A percentile compares a stretch with the other conserved stretches of the same genome.
These are phyloP conservation scores for Rhizopogon vinicolor DNA, from an alignment of 768 basidiomycete species.

Conservation along the genomic window DNA sequence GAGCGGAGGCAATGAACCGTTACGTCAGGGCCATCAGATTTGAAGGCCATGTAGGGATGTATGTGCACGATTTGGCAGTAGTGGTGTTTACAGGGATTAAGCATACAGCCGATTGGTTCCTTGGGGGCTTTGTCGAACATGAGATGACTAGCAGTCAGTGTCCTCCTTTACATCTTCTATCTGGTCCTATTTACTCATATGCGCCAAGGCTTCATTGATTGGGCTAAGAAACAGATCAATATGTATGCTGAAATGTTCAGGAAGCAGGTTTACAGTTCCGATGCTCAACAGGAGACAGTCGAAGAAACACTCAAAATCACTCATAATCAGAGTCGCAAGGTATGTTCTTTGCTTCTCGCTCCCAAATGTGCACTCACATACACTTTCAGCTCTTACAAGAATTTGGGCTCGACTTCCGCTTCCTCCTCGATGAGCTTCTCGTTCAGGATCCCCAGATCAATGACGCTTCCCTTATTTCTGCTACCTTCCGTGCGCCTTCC, in stretches of 20 bases:
- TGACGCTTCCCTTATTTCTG: constrained; percentile 23
- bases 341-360: constrained; percentile 24
- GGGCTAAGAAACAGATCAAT: constrained; percentile 87
- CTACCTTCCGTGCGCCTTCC: constrained; percentile 13
- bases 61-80: constrained; percentile 82
- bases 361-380: not conserved
- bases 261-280: constrained; percentile 87
- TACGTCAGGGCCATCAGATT: constrained; percentile 86
- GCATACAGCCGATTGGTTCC: constrained; percentile 97
- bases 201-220: constrained; percentile 80
- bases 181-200: not conserved
- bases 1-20: constrained; percentile 67
- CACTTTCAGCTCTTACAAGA: constrained; percentile 73
- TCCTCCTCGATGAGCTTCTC: constrained; percentile 77
- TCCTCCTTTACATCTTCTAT: not conserved
- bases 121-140: constrained; percentile 94
- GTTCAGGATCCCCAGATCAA: constrained; percentile 43
- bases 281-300: constrained; percentile 63
- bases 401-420: constrained; percentile 91
- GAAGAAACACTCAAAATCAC: constrained; percentile 79
- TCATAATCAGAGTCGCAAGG: constrained; percentile 79
- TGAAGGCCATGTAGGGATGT: constrained; percentile 82
- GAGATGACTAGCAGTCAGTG: constrained; percentile 87
- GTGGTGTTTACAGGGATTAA: constrained; percentile 94
- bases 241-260: constrained; percentile 80